phyloP scores from a whole-genome alignment of 345 rosid species.

The Rhodamnia argentea region DNA sequence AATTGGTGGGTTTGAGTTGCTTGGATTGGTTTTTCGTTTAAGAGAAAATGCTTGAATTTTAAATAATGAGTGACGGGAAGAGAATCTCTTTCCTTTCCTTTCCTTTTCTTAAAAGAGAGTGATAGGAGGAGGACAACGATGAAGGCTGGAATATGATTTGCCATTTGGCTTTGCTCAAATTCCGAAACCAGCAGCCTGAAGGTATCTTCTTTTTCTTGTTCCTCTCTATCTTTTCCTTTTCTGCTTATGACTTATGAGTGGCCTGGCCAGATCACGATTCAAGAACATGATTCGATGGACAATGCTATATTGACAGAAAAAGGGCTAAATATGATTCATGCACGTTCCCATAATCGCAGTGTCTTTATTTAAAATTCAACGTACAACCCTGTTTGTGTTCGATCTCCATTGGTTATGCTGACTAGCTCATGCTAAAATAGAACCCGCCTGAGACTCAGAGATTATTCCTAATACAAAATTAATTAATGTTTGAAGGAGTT shows the following conservation, averaged over 20 bases:
- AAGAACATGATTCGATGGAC: not conserved
- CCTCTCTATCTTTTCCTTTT: not conserved
- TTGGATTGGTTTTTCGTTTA: too few relatives aligned
- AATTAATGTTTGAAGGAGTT: not conserved
- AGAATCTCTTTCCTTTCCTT: not conserved
- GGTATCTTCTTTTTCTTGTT: not conserved
- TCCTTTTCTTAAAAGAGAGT: not conserved
- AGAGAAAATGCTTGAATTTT: too few relatives aligned
- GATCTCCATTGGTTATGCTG: not conserved
- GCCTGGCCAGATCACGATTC: not conserved
- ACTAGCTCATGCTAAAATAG: not conserved
- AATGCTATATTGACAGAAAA: not conserved
- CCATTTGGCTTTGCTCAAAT: not conserved
- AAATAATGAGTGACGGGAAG: not conserved
- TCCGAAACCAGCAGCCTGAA: not conserved
- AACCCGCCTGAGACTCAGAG: not conserved
- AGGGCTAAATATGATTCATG: not conserved
- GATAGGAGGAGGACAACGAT: not conserved
- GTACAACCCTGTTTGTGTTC: not conserved
- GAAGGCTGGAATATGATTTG: slow-evolving; percentile 1
- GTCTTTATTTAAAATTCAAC: not conserved
- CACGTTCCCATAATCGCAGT: not conserved
- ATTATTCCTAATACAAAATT: not conserved
- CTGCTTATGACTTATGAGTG: not conserved
- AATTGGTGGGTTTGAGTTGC: not conserved